Percentiles rank a stretch among this genome's conserved stretches.
Conservation (phyloP, 192 early-diverging fungal genomes). For the Dissophora ornata region DNA sequence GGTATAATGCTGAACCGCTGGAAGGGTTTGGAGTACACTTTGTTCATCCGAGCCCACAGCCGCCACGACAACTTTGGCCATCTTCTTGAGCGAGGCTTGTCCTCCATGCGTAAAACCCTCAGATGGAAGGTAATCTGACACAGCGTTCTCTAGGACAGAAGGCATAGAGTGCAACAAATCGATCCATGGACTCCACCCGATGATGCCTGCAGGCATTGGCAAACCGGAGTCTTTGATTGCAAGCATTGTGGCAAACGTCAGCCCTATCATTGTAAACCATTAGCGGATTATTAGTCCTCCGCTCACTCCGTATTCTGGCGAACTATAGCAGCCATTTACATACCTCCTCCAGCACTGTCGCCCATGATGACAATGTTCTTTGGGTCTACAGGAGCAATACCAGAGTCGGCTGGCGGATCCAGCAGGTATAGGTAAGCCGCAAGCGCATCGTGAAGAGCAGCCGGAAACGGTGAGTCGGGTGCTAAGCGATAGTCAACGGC, state of each 20-base stretch:
- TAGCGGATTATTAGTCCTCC: too few relatives aligned
- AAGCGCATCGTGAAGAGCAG: conserved; percentile 84
- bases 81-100: conserved; percentile 37
- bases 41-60: conserved; percentile 8
- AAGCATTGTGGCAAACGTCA: conserved; percentile 66
- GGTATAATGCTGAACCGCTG: conserved; percentile 57
- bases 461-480: conserved; percentile 84
- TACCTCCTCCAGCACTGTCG: conserved; percentile 78
- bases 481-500: conserved; percentile 84
- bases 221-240: conserved; percentile 68
- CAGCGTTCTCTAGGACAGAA: conserved; percentile 47
- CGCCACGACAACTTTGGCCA: conserved; percentile 24
- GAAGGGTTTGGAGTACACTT: conserved; percentile 27
- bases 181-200: conserved; percentile 76
- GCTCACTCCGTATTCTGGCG: too few relatives aligned
- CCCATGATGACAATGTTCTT: conserved; percentile 74
- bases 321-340: too few relatives aligned
- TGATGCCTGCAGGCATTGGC: conserved; percentile 67
- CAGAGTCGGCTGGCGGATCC: conserved; percentile 58
- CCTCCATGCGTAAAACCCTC: conserved; percentile 58
- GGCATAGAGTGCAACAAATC: conserved; percentile 65
- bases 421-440: conserved; percentile 79
- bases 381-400: conserved; percentile 61
- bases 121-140: conserved; percentile 60
- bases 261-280: conserved; percentile 21